Conservation (phyloP, 352 stramenopile genomes). For the Pythium sukuiense region DNA sequence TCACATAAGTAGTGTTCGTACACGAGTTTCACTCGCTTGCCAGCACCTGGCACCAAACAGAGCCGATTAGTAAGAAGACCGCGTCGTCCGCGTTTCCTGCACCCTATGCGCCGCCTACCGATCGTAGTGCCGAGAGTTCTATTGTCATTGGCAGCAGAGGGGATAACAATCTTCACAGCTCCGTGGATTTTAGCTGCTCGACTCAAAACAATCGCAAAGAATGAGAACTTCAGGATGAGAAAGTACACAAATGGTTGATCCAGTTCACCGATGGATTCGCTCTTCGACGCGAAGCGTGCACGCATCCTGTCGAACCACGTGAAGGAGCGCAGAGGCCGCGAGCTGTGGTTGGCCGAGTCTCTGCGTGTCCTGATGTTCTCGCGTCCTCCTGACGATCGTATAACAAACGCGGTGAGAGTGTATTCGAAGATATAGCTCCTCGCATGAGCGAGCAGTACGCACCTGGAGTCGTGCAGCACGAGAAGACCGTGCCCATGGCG, state of each 20-base stretch:
- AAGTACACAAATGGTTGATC: not conserved
- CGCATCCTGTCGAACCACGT: not conserved
- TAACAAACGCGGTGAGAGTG: not conserved
- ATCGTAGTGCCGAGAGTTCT: not conserved
- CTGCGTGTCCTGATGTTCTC: not conserved
- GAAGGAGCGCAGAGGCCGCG: not conserved
- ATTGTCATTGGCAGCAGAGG: not conserved
- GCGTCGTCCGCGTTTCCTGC: no score
- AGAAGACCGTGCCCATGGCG: not conserved
- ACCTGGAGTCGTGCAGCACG: not conserved
- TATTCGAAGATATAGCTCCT: no score
- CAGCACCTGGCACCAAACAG: not conserved
- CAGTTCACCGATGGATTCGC: not conserved
- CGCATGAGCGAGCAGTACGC: not conserved
- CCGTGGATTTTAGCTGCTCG: not conserved
- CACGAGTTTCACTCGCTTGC: not conserved
- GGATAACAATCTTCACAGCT: not conserved
- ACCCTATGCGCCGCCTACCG: not conserved
- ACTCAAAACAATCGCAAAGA: not conserved
- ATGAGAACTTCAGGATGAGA: not conserved
- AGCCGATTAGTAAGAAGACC: not conserved
- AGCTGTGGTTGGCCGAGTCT: not conserved
- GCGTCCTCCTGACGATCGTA: not conserved
- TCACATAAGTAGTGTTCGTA: not conserved
- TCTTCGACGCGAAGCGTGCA: not conserved